Conservation (phyloP, 495 filamentous ascomycete genomes). For the Penicillium steckii region DNA sequence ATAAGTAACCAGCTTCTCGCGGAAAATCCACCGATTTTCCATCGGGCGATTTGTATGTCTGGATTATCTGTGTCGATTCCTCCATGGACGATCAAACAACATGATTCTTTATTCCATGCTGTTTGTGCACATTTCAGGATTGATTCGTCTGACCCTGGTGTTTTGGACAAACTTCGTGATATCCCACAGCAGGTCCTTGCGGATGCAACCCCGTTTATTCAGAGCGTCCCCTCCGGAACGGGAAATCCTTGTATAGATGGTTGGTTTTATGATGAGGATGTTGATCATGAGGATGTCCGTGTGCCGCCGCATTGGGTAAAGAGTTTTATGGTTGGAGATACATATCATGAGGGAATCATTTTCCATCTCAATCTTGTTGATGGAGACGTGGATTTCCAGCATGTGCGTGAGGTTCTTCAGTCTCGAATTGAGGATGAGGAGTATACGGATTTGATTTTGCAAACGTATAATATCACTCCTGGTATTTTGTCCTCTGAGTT, state of each 20-base stretch:
- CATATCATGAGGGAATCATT: conserved; percentile 34
- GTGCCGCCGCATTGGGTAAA: conserved; percentile 26
- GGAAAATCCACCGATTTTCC: conserved; percentile 18
- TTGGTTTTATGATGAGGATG: conserved; percentile 24
- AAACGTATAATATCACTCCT: conserved; percentile 16
- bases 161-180: conserved; percentile 17
- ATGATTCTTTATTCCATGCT: conserved; percentile 20
- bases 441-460: conserved; percentile 20
- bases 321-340: conserved; percentile 30
- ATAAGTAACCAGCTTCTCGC: conserved; percentile 57
- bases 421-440: conserved; percentile 10
- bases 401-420: conserved; percentile 12
- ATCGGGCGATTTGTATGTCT: conserved; percentile 31
- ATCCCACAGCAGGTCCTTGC: conserved; percentile 30
- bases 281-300: conserved; percentile 18
- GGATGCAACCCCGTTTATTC: conserved; percentile 24
- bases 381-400: conserved; percentile 17
- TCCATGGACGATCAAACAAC: conserved; percentile 24
- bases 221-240: conserved; percentile 24
- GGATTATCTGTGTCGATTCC: conserved; percentile 23
- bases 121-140: conserved; percentile 25
- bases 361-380: conserved; percentile 30
- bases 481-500: conserved; percentile 9
- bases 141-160: conserved; percentile 8
- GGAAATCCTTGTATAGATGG: conserved; percentile 32